Base-by-base conservation (phyloP, 2,329 filamentous ascomycete genomes). In the Colletotrichum musae region DNA sequence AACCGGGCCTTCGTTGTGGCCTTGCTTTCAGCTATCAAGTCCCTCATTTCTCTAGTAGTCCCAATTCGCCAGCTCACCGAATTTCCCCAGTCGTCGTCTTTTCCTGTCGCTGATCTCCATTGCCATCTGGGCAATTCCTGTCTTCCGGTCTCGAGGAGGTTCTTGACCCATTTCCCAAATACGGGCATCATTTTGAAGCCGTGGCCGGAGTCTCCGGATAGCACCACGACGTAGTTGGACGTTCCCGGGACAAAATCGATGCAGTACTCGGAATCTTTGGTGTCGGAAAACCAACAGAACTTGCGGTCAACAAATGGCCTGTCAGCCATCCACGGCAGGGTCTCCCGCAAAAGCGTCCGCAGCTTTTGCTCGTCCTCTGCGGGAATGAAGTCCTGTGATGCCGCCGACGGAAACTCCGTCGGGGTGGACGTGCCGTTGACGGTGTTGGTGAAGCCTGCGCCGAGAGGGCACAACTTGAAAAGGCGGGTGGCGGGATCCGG, bases 281-380 rank as follows among this genome's bases (percentile, higher is more conserved):
- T 89, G 72, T 91, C 89, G 0, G 88, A 87, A 70, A 88, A 88
- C 89, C 89, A 91, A 74, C 89, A 91, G 18, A 91, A 76, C 2
- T 82, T 83, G 72, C 84, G 84, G 41, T 85, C 80, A 3, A 91
- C 84, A n/a, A 91, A 79, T 0, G 88, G 88, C 4, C 88, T 75
- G 10, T 88, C 82, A 0, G 85, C 84, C 24, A 90, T 79, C 52
- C 77, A 79, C 0, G 88, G 88, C 0, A 90, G 78, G 0, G 86
- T 86, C 58, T 89, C 81, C 6, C 75, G 72, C 4, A 91, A 78
- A 26, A 90, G 76, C 43, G 81, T 77, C 7, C 87, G 82, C 52
- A 89, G 77, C 73, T 85, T 83, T 21, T 72, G 73, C 74, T 91
- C 88, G 68, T 91, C 89, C 10, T 82, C 79, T 0, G 77, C 74